Percentiles rank a stretch among this genome's conserved stretches.
These are phyloP conservation scores for Bacidia rubella DNA, from an alignment of 495 filamentous ascomycete species.

Conservation along the genomic window DNA sequence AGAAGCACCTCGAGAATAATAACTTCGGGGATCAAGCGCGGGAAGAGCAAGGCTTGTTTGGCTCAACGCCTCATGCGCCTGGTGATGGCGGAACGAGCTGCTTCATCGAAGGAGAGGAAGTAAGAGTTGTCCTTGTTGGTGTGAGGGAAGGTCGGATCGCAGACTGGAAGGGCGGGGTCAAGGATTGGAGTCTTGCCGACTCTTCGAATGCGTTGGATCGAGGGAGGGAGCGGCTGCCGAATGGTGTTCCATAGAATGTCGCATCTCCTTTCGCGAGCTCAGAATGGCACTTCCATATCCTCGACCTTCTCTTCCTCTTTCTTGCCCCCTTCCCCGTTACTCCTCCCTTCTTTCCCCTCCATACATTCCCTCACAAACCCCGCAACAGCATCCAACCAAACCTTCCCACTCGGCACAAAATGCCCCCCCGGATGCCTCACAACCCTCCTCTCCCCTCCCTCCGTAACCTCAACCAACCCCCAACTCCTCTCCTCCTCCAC, in stretches of 20 bases:
- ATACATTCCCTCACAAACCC: slow-evolving; percentile 57
- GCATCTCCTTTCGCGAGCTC: background rate
- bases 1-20: slow-evolving; percentile 80
- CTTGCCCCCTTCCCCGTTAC: slow-evolving; percentile 32
- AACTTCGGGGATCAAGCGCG: slow-evolving; percentile 49
- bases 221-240: slow-evolving; percentile 22
- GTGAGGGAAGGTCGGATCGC: slow-evolving; percentile 63
- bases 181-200: slow-evolving; percentile 51
- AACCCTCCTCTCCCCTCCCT: slow-evolving; percentile 42
- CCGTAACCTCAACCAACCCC: slow-evolving; percentile 54
- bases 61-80: slow-evolving; percentile 27
- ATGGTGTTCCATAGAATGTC: slow-evolving; percentile 23
- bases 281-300: slow-evolving; percentile 60
- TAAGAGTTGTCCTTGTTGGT: slow-evolving; percentile 59
- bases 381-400: slow-evolving; percentile 61
- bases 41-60: slow-evolving; percentile 33
- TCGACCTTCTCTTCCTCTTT: slow-evolving; percentile 22
- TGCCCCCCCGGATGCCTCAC: slow-evolving; percentile 88
- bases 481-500: slow-evolving; percentile 63
- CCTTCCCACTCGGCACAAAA: slow-evolving; percentile 70
- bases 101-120: slow-evolving; percentile 56
- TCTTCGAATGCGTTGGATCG: slow-evolving; percentile 18
- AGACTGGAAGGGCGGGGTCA: slow-evolving; percentile 69
- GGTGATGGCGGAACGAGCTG: slow-evolving; percentile 40
- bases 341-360: slow-evolving; percentile 28